These are phyloP conservation scores for Gyrodon lividus DNA, from an alignment of 768 basidiomycete species.

Conservation along the genomic window DNA sequence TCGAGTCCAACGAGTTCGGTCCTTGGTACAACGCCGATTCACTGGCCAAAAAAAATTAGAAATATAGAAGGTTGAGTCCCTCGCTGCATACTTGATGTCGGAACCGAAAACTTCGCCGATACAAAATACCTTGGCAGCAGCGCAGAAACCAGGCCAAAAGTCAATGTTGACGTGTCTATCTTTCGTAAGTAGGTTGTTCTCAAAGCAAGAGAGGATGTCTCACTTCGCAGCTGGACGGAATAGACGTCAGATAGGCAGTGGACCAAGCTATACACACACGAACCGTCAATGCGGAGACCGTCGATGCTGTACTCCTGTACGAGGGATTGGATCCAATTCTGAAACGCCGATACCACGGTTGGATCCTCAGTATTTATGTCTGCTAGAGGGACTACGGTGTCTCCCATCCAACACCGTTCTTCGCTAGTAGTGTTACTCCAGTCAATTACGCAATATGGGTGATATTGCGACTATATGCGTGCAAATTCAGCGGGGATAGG, in stretches of 20 bases:
- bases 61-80: slow-evolving; percentile 1
- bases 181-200: background rate
- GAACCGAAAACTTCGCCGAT: slow-evolving; percentile 76
- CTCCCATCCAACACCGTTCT: slow-evolving; percentile 83
- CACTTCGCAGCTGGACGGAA: slow-evolving; percentile 34
- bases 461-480: slow-evolving; percentile 61
- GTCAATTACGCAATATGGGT: slow-evolving; percentile 74
- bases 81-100: slow-evolving; percentile 43
- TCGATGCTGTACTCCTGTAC: slow-evolving; percentile 75
- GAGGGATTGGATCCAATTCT: slow-evolving; percentile 65
- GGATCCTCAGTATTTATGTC: slow-evolving; percentile 78
- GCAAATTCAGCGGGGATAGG: slow-evolving; percentile 5
- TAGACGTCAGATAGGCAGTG: background rate
- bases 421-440: slow-evolving; percentile 69
- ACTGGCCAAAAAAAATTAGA: slow-evolving; percentile 35
- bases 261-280: slow-evolving; percentile 9
- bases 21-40: slow-evolving; percentile 61
- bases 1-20: slow-evolving; percentile 58
- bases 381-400: slow-evolving; percentile 66
- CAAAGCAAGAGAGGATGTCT: background rate
- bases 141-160: slow-evolving; percentile 78
- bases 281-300: slow-evolving; percentile 82
- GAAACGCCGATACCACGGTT: slow-evolving; percentile 59
- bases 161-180: slow-evolving; percentile 62
- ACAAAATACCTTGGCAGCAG: slow-evolving; percentile 78